Percentiles rank a stretch among this genome's conserved stretches.
These are phyloP conservation scores for Amoebophrya sp. DNA, from an alignment of 169 alveolate species.

Conservation along the genomic window DNA sequence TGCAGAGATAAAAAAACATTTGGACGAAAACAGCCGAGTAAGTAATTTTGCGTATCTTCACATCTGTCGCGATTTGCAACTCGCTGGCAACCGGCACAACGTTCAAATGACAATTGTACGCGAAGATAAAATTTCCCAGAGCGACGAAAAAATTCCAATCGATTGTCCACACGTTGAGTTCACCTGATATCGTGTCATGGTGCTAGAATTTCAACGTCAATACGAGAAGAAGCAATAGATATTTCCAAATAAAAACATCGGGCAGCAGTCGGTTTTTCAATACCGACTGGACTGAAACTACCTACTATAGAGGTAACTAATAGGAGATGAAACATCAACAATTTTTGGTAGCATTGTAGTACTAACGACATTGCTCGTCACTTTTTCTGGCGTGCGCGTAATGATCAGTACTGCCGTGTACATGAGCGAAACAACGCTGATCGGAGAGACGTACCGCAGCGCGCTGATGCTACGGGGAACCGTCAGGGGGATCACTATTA, in stretches of 20 bases:
- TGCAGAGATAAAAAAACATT: background rate
- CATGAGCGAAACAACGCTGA: background rate
- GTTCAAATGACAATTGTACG: background rate
- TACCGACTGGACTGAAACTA: too few relatives aligned
- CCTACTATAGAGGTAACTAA: too few relatives aligned
- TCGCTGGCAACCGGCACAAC: background rate
- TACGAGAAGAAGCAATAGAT: too few relatives aligned
- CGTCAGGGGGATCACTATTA: background rate
- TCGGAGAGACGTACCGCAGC: background rate
- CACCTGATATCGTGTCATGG: too few relatives aligned
- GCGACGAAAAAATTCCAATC: conserved; percentile 10
- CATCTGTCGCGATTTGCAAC: background rate
- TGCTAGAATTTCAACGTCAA: too few relatives aligned
- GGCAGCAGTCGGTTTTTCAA: too few relatives aligned
- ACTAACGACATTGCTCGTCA: background rate
- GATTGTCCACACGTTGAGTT: background rate
- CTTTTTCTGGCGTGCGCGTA: background rate
- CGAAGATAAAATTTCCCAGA: background rate
- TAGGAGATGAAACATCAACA: too few relatives aligned
- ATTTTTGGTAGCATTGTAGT: too few relatives aligned
- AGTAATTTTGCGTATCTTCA: background rate
- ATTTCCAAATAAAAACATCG: too few relatives aligned
- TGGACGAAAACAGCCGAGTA: background rate
- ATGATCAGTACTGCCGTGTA: background rate
- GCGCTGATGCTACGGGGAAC: background rate